Evolutionary conservation across 2,329 filamentous ascomycete species (phyloP).

Genomic region (Lachnellula cervina): DNA sequence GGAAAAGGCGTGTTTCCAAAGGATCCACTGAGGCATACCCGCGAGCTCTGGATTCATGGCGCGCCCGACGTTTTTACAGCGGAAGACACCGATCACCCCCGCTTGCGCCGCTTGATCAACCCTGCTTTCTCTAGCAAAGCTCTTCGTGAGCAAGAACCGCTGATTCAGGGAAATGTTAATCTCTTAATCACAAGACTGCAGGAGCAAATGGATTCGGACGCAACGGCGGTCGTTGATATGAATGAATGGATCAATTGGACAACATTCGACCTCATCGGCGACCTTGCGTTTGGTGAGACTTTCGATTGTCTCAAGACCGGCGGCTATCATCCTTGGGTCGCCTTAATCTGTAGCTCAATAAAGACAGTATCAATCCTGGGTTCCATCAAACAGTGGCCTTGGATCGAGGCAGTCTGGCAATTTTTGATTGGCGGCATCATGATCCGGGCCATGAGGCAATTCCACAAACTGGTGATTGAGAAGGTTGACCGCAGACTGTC

Average conservation of each 20-base stretch:
- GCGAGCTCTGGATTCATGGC: no score
- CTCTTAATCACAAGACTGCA: slow-evolving; percentile 7
- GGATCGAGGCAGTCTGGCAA: no score
- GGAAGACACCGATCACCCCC: slow-evolving; percentile 14
- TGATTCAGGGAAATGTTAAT: slow-evolving; percentile 11
- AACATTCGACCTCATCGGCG: slow-evolving; percentile 38
- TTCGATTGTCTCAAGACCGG: slow-evolving; percentile 31
- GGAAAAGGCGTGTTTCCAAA: no score
- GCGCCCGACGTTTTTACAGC: slow-evolving; percentile 3
- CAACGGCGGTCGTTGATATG: slow-evolving; percentile 20
- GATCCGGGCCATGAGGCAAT: neutral
- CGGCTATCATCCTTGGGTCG: slow-evolving; percentile 24
- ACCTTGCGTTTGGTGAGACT: slow-evolving; percentile 40
- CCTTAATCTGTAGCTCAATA: neutral
- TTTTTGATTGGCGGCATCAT: neutral
- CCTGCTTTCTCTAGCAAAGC: slow-evolving; percentile 31
- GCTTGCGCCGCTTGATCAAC: slow-evolving; percentile 25
- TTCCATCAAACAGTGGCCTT: neutral
- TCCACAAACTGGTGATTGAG: neutral
- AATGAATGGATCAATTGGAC: slow-evolving; percentile 33
- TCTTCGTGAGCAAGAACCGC: slow-evolving; percentile 28
- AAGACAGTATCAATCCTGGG: neutral
- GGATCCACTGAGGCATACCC: no score
- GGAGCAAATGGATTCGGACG: slow-evolving; percentile 3
- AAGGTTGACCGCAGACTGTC: neutral